Base-by-base conservation (phyloP, 805 yeast species). In the Candida chauliodis region DNA sequence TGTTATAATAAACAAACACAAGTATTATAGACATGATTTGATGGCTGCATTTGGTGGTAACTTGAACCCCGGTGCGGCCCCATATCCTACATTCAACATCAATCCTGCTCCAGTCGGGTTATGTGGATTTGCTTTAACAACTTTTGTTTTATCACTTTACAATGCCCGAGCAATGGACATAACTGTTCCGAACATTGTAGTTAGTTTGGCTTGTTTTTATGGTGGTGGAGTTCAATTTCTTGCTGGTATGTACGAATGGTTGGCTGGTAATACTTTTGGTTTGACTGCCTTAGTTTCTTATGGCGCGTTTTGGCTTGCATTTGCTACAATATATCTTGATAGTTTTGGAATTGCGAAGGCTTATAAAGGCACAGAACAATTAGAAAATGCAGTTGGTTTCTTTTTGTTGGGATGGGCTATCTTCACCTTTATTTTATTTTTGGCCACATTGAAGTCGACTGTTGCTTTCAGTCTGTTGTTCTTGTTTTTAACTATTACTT, bases 281-380 rank as follows among this genome's bases (percentile, higher is more conserved):
- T 82, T 78, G 41, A 72, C 80, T 9, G 84, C 84, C 2, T 63
- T 81, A 38, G 54, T 74, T 32, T 75, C 81, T 3, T 80, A 68
- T 48, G 89, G 89, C 36, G 83, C 81, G 3, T 83, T 81, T 57
- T 82, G 89, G 89, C 53, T 81, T 50, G 61, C 81, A 16, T 83
- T 61, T 50, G 82, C 76, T 22, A 81, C 86, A 2, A 70, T 83
- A 31, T 58, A 73, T 44, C 63, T 81, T 27, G 71, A 71, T 10
- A 72, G 77, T 52, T 83, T 82, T 56, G 84, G 84, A 22, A 77
- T 82, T 41, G 59, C 57, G 19, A 62, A 58, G 3, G 79, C 88
- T 11, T 81, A 79, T 48, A 53, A 45, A 20, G 46, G 45, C 14
- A 54, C 51, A 4, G 36, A 21, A 13, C 70, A 57, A 26, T 56